Conservation (phyloP, 306 rosid species). For the Citrullus mucosospermus region DNA sequence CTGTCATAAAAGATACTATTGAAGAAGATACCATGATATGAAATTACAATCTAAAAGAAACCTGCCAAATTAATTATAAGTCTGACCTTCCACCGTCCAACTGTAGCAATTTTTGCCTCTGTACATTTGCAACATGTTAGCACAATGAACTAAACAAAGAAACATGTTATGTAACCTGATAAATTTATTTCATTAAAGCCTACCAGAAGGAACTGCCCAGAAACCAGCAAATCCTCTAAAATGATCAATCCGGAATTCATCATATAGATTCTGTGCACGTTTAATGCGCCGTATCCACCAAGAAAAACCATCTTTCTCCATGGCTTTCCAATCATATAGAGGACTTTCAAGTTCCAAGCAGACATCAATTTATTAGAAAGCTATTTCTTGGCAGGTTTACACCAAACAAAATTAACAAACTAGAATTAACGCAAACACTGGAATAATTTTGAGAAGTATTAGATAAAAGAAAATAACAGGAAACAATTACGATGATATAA, state of each 20-base stretch:
- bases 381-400: neutral
- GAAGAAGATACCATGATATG: conserved; percentile 15
- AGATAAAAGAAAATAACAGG: neutral
- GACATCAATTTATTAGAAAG: conserved; percentile 17
- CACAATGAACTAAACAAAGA: conserved; percentile 1
- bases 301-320: conserved; percentile 86
- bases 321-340: conserved; percentile 85
- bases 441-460: neutral
- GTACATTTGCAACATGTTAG: conserved; percentile 31
- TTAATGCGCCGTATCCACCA: conserved; percentile 86
- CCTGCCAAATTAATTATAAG: conserved; percentile 13
- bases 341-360: conserved; percentile 42
- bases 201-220: conserved; percentile 97
- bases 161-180: conserved; percentile 2
- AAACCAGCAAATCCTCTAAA: conserved; percentile 88
- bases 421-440: neutral
- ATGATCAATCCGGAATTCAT: conserved; percentile 90
- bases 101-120: conserved; percentile 84
- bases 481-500: neutral
- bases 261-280: conserved; percentile 73
- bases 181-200: conserved; percentile 13
- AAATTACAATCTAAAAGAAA: conserved; percentile 9
- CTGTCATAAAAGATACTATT: conserved; percentile 16
- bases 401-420: neutral
- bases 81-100: conserved; percentile 88